Percentiles rank a stretch among this genome's conserved stretches.
Evolutionary conservation across 2,329 filamentous ascomycete genomes (phyloP).

Genomic region (Hypoxylon sp.): DNA sequence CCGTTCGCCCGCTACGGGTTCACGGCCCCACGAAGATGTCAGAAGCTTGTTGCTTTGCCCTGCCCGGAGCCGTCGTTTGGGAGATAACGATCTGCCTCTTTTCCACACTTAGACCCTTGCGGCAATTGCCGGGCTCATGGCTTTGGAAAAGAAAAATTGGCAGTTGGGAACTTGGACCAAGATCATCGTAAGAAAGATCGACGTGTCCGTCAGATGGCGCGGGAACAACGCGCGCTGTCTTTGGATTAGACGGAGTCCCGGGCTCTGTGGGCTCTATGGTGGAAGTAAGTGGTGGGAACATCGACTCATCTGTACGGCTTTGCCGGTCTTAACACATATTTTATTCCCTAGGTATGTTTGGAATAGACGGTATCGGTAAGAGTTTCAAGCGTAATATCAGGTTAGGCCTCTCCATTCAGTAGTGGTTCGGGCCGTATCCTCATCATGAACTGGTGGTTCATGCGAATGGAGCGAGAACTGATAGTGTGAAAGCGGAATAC

Average conservation of each 20-base stretch:
- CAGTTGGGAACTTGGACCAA: constrained; percentile 33
- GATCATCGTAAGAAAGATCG: constrained; percentile 42
- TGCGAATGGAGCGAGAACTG: constrained; percentile 13
- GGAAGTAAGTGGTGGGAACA: constrained; percentile 16
- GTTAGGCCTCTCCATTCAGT: constrained; percentile 7
- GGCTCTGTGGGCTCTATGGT: constrained; percentile 9
- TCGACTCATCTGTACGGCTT: constrained; percentile 9
- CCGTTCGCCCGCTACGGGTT: constrained; percentile 35
- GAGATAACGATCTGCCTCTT: constrained; percentile 44
- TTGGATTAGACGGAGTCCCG: constrained; percentile 27
- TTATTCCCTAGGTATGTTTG: constrained; percentile 12
- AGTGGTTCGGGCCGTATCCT: constrained; percentile 11
- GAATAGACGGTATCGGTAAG: constrained; percentile 4
- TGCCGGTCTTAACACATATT: constrained; percentile 2
- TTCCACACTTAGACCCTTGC: constrained; percentile 33
- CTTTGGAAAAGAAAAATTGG: constrained; percentile 20
- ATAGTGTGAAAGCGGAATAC: constrained; percentile 17
- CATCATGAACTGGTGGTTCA: constrained; percentile 11
- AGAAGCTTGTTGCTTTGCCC: constrained; percentile 33
- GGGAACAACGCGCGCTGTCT: constrained; percentile 36
- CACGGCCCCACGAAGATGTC: constrained; percentile 40
- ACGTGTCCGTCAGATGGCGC: constrained; percentile 40
- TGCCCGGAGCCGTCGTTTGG: constrained; percentile 27
- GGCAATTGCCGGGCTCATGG: constrained; percentile 37
- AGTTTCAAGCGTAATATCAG: constrained; percentile 13